phyloP scores from a whole-genome alignment of 1,139 yeast species.

The Arxiozyma telluris region DNA sequence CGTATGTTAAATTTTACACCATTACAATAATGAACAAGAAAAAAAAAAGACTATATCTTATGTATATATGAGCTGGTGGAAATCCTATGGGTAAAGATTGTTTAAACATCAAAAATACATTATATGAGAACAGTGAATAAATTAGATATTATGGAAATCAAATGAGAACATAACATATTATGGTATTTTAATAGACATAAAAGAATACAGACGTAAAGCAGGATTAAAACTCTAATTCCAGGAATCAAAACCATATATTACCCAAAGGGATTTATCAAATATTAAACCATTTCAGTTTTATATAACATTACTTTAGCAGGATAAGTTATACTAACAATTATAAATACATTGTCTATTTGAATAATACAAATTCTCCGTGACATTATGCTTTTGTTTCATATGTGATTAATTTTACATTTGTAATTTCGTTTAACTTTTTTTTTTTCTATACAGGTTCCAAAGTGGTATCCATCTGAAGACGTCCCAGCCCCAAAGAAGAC shows the following conservation, averaged over 20 bases:
- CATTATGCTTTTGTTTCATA: neutral
- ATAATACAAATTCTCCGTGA: neutral
- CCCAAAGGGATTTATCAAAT: neutral
- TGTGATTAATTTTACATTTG: neutral
- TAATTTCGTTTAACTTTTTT: neutral
- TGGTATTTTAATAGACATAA: no score
- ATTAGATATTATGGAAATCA: no score
- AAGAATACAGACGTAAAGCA: no score
- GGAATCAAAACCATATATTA: neutral
- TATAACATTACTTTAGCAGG: neutral
- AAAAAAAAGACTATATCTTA: no score
- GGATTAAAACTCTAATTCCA: neutral
- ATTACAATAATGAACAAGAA: no score
- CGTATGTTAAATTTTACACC: slow-evolving; percentile 19
- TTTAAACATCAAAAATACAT: no score
- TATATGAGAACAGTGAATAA: neutral
- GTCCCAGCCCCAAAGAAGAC: slow-evolving; percentile 76
- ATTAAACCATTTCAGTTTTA: neutral
- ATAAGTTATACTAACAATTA: neutral
- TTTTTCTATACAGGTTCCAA: slow-evolving; percentile 51
- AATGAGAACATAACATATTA: no score
- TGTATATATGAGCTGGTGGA: neutral
- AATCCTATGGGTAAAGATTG: neutral
- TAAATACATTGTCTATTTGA: neutral
- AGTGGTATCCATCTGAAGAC: slow-evolving; percentile 95